phyloP scores from a whole-genome alignment of 495 filamentous ascomycete species.

The Penicillium desertorum region DNA sequence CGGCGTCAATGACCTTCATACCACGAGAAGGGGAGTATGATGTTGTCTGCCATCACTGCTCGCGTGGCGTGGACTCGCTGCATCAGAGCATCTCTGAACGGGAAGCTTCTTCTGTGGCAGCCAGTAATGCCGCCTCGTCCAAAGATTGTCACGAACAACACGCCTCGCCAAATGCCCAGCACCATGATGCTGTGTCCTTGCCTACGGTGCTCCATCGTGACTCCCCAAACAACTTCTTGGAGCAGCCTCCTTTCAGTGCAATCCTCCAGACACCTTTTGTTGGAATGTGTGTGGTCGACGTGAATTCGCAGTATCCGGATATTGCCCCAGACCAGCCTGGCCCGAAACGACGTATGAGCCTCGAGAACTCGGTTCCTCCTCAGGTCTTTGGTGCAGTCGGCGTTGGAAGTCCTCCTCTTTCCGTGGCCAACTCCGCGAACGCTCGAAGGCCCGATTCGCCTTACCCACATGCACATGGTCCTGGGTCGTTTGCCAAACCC shows the following conservation, averaged over 20 bases:
- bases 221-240: slow-evolving; percentile 1
- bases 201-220: slow-evolving; percentile 2
- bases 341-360: background rate
- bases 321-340: background rate
- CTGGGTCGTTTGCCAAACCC: background rate
- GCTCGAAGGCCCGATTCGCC: background rate
- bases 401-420: slow-evolving; percentile 1
- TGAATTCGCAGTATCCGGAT: background rate
- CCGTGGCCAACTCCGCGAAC: background rate
- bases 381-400: background rate
- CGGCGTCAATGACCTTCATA: slow-evolving; percentile 23
- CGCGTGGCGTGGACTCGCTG: slow-evolving; percentile 26
- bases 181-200: background rate
- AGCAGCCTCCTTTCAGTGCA: slow-evolving; percentile 21
- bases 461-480: background rate
- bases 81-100: slow-evolving; percentile 35
- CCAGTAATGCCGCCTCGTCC: background rate
- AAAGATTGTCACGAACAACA: slow-evolving; percentile 14
- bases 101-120: slow-evolving; percentile 11
- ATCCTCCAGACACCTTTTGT: slow-evolving; percentile 21
- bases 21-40: slow-evolving; percentile 42
- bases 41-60: slow-evolving; percentile 39
- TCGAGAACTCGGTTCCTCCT: background rate
- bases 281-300: slow-evolving; percentile 22
- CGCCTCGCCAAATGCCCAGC: background rate